Evolutionary conservation across 371 early-diverging fungal genomes (phyloP).

Genomic region (Lichtheimia ornata): DNA sequence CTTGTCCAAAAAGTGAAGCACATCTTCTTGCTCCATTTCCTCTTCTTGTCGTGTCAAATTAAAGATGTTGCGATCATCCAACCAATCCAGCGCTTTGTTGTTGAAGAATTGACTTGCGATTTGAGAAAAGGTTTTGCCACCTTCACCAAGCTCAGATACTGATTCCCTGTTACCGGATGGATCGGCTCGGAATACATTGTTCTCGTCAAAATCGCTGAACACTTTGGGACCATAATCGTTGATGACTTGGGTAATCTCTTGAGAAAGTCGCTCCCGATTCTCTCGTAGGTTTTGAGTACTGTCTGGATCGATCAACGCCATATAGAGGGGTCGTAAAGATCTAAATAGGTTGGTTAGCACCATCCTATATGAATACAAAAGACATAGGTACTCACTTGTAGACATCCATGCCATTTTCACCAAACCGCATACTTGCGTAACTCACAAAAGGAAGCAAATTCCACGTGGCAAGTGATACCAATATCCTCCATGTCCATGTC

Average conservation of each 20-base stretch:
- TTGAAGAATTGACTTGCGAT: slow-evolving; percentile 42
- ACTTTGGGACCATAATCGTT: slow-evolving; percentile 88
- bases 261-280: slow-evolving; percentile 74
- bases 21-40: slow-evolving; percentile 51
- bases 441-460: slow-evolving; percentile 72
- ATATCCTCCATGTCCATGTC: slow-evolving; percentile 29
- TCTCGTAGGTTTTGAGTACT: slow-evolving; percentile 59
- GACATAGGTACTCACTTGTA: slow-evolving; percentile 54
- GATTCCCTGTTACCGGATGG: slow-evolving; percentile 26
- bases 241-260: slow-evolving; percentile 77
- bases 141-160: slow-evolving; percentile 36
- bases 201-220: slow-evolving; percentile 76
- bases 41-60: slow-evolving; percentile 51
- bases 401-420: slow-evolving; percentile 89
- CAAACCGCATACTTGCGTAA: slow-evolving; percentile 81
- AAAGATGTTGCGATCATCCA: slow-evolving; percentile 62
- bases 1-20: slow-evolving; percentile 51
- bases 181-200: slow-evolving; percentile 29
- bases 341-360: slow-evolving; percentile 18
- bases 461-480: slow-evolving; percentile 58
- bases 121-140: slow-evolving; percentile 34
- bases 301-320: slow-evolving; percentile 67
- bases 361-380: too few relatives aligned
- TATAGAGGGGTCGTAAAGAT: slow-evolving; percentile 83
- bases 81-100: slow-evolving; percentile 44